Percentiles rank a stretch among this genome's conserved stretches.
phyloP scores from a whole-genome alignment of 768 basidiomycete genomes.

The Amanita phalloides region DNA sequence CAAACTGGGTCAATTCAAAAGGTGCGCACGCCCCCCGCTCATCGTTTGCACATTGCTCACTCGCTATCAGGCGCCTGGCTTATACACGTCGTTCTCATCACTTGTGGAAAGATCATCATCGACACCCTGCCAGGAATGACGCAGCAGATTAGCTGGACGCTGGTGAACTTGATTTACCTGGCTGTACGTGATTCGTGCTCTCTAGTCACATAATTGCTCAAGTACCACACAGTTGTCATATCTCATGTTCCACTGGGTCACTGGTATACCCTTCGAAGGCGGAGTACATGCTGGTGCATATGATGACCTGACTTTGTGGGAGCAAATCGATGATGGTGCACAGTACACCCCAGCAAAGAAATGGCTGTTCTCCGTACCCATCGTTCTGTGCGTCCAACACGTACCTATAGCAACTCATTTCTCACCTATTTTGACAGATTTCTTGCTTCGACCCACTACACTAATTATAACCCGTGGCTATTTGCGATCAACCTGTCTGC shows the following conservation, averaged over 20 bases:
- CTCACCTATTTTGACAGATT: slow-evolving; percentile 45
- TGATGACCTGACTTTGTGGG: slow-evolving; percentile 97
- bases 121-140: slow-evolving; percentile 93
- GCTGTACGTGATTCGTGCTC: slow-evolving; percentile 43
- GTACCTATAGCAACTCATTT: neutral
- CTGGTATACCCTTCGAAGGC: slow-evolving; percentile 90
- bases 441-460: slow-evolving; percentile 96
- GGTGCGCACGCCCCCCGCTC: slow-evolving; percentile 31
- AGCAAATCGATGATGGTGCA: slow-evolving; percentile 97
- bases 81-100: slow-evolving; percentile 91
- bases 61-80: slow-evolving; percentile 82
- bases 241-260: slow-evolving; percentile 98
- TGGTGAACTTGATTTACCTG: slow-evolving; percentile 86
- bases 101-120: slow-evolving; percentile 82
- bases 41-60: neutral
- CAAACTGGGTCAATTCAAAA: slow-evolving; percentile 91
- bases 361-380: slow-evolving; percentile 86
- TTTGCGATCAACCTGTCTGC: slow-evolving; percentile 88
- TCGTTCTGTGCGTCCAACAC: slow-evolving; percentile 58
- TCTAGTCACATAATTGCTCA: neutral
- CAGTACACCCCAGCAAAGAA: slow-evolving; percentile 99
- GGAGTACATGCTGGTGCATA: slow-evolving; percentile 87
- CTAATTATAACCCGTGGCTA: slow-evolving; percentile 88
- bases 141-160: slow-evolving; percentile 91
- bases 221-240: slow-evolving; percentile 63